Evolutionary conservation across 2,329 filamentous ascomycete genomes (phyloP).

Genomic region (Exophiala xenobiotica): DNA sequence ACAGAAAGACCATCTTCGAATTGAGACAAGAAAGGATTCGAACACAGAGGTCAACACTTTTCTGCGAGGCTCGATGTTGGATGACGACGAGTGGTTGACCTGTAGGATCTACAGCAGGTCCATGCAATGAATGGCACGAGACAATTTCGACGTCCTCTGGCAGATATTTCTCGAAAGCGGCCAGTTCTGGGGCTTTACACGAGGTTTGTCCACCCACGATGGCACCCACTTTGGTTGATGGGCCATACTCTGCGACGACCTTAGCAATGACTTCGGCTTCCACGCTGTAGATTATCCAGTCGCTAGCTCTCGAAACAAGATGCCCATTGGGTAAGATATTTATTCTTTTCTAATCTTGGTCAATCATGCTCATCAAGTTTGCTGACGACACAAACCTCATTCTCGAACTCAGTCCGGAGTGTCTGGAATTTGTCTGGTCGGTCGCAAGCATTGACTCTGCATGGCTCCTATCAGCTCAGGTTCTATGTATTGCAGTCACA

Average conservation of each 20-base stretch:
- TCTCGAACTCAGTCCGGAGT: constrained; percentile 76
- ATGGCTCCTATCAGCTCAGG: constrained; percentile 21
- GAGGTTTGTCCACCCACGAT: constrained; percentile 98
- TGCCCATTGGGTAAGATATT: constrained; percentile 92
- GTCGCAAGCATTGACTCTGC: constrained; percentile 93
- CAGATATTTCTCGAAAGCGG: constrained; percentile 85
- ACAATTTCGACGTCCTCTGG: constrained; percentile 88
- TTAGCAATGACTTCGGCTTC: constrained; percentile 87
- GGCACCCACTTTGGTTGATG: constrained; percentile 89
- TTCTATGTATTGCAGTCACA: constrained; percentile 3
- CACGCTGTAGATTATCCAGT: constrained; percentile 98
- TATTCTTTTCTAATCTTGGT: constrained; percentile 68
- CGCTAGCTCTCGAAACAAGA: constrained; percentile 90
- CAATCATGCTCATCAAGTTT: constrained; percentile 40
- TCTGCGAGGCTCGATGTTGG: constrained; percentile 80
- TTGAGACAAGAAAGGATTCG: constrained; percentile 76
- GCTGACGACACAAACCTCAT: constrained; percentile 69
- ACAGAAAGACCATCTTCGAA: constrained; percentile 84
- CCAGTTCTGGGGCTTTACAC: constrained; percentile 95
- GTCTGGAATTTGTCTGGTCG: constrained; percentile 81
- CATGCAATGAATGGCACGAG: constrained; percentile 94
- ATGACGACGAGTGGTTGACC: constrained; percentile 91
- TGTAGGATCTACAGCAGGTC: constrained; percentile 81
- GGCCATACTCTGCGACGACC: constrained; percentile 85
- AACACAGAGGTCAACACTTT: constrained; percentile 75